Base-by-base conservation (phyloP, 2,329 filamentous ascomycete species). In the Curvularia spicifera region DNA sequence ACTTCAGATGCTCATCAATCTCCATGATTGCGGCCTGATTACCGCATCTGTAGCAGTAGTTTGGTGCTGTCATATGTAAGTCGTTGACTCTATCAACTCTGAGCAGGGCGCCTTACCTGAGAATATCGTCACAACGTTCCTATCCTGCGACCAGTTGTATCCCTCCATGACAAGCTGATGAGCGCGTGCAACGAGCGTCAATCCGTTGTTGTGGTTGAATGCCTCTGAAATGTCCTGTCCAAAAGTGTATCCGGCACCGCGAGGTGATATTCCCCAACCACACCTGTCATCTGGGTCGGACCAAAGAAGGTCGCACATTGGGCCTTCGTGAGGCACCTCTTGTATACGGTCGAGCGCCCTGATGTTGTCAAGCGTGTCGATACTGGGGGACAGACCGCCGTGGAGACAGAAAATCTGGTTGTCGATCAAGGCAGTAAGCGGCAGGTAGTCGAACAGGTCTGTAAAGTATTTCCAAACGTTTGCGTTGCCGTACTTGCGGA, bases 21-120 rank as follows among this genome's bases (percentile, higher is more conserved):
- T 98, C 95, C 95, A 99, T 99, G 78, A 99, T 98, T n/a, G 95
- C 95, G 56, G 95, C 95, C 81, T 98, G 95, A 81, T 99, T 99
- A 76, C 95, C 95, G 76, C 95, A 99, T 78, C 95, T 88, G 85
- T 99, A 98, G 83, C 94, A 99, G 84, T 99, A 99, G 68, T 85
- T 84, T 39, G 81, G 81, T 67, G 82, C 82, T 84, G 60, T 39
- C 18, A 45, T 43, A 64, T 62, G 68, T 80, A 54, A 80, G 75
- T 61, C 12, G 43, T 53, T 42, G 7, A 22, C 6, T 53, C 40
- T 13, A 50, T 35, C 31, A 26, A 29, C 8, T 7, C 26, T 15
- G 35, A 1, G 2, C 13, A 28, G 22, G 13, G 5, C 5, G 10
- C 18, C 53, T 12, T 65, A 75, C 82, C 93, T 69, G 93, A 97